Conservation (phyloP, 139 green algal genomes). For the Tetradesmus lagerheimii region DNA sequence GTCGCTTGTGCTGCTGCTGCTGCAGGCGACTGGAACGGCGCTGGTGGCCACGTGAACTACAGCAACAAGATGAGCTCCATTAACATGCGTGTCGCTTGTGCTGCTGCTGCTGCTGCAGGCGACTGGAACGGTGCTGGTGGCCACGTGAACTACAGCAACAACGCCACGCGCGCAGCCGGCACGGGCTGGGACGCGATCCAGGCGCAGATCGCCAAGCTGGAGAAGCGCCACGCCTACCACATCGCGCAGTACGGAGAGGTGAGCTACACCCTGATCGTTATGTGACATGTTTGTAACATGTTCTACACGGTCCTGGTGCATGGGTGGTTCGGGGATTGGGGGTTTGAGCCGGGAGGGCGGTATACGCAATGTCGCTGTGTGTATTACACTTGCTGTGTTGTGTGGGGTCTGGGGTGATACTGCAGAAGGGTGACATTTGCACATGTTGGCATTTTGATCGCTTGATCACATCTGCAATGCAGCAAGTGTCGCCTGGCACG, state of each 20-base stretch:
- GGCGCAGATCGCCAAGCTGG: conserved; percentile 91
- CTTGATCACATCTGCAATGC: no score
- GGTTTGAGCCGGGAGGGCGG: no score
- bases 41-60: conserved; percentile 98
- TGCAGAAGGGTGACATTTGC: no score
- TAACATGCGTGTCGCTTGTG: neutral
- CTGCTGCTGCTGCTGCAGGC: conserved; percentile 48
- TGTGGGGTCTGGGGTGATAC: no score
- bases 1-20: neutral
- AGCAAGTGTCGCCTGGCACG: no score
- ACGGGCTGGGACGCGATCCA: conserved; percentile 91
- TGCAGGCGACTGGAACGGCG: conserved; percentile 97
- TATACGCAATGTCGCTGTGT: no score
- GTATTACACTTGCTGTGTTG: no score
- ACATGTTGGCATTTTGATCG: no score
- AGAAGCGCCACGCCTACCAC: conserved; percentile 80
- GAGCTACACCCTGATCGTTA: no score
- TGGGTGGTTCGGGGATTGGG: no score
- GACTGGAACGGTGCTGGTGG: conserved; percentile 99
- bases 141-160: conserved; percentile 98
- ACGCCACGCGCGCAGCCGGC: conserved; percentile 80
- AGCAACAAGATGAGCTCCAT: conserved; percentile 75
- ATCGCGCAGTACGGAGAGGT: conserved; percentile 59
- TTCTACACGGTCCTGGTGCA: no score
- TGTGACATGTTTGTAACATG: neutral